Conservation (phyloP, 2,329 filamentous ascomycete genomes). For the Nemania diffusa region DNA sequence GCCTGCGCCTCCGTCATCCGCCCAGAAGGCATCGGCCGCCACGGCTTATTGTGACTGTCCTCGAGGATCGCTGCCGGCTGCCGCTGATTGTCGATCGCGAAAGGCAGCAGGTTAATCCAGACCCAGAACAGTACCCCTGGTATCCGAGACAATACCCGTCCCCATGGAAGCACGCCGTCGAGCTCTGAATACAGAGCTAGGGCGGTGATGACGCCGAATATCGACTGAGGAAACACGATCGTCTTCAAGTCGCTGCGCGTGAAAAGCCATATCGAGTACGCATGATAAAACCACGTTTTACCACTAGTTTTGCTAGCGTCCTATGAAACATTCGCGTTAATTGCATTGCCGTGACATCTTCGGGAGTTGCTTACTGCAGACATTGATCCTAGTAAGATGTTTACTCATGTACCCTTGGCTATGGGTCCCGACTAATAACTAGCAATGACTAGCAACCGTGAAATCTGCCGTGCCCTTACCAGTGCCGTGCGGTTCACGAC, state of each 20-base stretch:
- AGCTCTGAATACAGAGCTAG: conserved; percentile 18
- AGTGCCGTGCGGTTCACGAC: too few species aligned
- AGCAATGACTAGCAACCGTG: too few species aligned
- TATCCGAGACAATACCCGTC: background rate
- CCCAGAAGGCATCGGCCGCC: conserved; percentile 46
- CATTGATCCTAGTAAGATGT: too few species aligned
- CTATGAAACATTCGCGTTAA: too few species aligned
- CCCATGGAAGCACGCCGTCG: too few species aligned
- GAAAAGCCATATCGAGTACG: conserved; percentile 38
- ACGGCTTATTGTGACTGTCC: conserved; percentile 49
- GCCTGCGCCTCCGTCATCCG: background rate
- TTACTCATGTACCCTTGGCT: too few species aligned
- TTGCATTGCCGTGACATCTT: too few species aligned
- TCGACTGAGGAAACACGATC: conserved; percentile 44
- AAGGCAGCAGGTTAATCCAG: conserved; percentile 47
- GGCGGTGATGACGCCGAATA: conserved; percentile 47
- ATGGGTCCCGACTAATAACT: too few species aligned
- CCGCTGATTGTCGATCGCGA: conserved; percentile 47
- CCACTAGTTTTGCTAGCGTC: too few species aligned
- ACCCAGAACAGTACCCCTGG: conserved; percentile 32
- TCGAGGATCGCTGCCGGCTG: conserved; percentile 41
- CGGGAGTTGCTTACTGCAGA: too few species aligned
- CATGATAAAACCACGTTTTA: conserved; percentile 7
- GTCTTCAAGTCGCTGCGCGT: conserved; percentile 48
- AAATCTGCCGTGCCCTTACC: too few species aligned